Conservation (phyloP, 1,284 basidiomycete species). For the Ustilago shanxiensis region DNA sequence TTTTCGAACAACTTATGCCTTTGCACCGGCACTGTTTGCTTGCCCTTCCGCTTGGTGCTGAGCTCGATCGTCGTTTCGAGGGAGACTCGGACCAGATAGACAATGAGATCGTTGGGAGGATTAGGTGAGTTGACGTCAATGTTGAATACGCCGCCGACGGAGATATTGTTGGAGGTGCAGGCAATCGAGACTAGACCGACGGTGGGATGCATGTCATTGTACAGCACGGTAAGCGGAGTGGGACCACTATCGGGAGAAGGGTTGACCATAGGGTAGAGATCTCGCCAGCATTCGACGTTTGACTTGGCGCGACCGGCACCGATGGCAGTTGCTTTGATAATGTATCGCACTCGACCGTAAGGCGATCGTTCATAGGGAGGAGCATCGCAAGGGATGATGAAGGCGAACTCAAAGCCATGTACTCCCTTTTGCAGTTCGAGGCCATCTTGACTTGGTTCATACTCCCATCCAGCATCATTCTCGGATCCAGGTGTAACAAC, state of each 20-base stretch:
- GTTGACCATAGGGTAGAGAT: slow-evolving; percentile 69
- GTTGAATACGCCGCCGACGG: slow-evolving; percentile 69
- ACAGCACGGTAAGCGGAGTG: slow-evolving; percentile 67
- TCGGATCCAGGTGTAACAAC: slow-evolving; percentile 46
- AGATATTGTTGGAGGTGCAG: slow-evolving; percentile 69
- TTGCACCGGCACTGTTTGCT: slow-evolving; percentile 64
- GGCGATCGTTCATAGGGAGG: slow-evolving; percentile 68
- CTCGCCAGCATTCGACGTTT: slow-evolving; percentile 67
- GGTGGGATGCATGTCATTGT: slow-evolving; percentile 69
- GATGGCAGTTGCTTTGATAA: slow-evolving; percentile 67
- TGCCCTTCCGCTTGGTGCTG: slow-evolving; percentile 57
- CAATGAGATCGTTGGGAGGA: slow-evolving; percentile 64
- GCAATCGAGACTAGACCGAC: slow-evolving; percentile 67
- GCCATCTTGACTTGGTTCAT: slow-evolving; percentile 50
- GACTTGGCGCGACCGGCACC: slow-evolving; percentile 65
- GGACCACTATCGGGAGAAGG: slow-evolving; percentile 66
- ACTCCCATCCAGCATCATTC: slow-evolving; percentile 36
- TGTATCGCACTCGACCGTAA: slow-evolving; percentile 66
- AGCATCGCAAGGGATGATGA: slow-evolving; percentile 66
- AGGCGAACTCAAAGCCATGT: slow-evolving; percentile 70
- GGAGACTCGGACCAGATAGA: slow-evolving; percentile 67
- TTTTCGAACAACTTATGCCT: slow-evolving; percentile 67
- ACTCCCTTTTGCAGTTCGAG: slow-evolving; percentile 67
- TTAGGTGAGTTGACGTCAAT: slow-evolving; percentile 68
- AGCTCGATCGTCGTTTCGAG: slow-evolving; percentile 68